Base-by-base conservation (phyloP, 768 basidiomycete species). In the Gloeopeniophorella convolvens region DNA sequence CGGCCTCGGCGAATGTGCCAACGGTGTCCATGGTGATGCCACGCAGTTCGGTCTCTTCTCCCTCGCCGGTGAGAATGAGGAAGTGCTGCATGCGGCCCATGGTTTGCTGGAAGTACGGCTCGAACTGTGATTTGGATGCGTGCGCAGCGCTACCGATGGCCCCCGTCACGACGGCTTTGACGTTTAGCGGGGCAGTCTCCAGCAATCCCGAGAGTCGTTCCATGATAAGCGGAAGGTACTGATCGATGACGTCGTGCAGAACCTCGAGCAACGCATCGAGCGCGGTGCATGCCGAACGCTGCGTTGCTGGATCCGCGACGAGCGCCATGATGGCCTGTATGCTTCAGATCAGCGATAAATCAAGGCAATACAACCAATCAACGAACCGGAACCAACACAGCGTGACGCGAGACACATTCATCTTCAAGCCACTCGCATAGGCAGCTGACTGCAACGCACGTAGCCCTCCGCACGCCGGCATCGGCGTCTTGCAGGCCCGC, bases 11-110 rank as follows among this genome's bases (percentile, higher is more conserved):
- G 60, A 99, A 91, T 0, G 96, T 97, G 45, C 96, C 96, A 52
- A 97, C 84, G n/a, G 96, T 91, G 68, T 98, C 96, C 82, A 96
- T 96, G 10, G 95, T 86, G 63, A 97, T 94, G 31, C 96, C 95
- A 50, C 95, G 89, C 32, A 99, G 79, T 60, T 97, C 94, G 36
- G 77, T 81, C 69, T 96, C 91, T 65, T 96, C 95, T 39, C 90
- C 93, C 59, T 94, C 89, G 24, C 79, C 85, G 18, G 77, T 80
- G 24, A 98, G 80, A 28, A 79, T 70, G 43, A 98, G 79, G 82
- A 95, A 96, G 62, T 87, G 85, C 55, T 89, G 80, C 58, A 99
- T 79, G 51, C 83, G 84, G 58, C 77, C 73, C 83, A 98, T 94
- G 43, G 89, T 92, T 13, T 85, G 83, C 63, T 85, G 78, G 75